phyloP scores from a whole-genome alignment of 805 yeast species.

The Candida krabiensis region DNA sequence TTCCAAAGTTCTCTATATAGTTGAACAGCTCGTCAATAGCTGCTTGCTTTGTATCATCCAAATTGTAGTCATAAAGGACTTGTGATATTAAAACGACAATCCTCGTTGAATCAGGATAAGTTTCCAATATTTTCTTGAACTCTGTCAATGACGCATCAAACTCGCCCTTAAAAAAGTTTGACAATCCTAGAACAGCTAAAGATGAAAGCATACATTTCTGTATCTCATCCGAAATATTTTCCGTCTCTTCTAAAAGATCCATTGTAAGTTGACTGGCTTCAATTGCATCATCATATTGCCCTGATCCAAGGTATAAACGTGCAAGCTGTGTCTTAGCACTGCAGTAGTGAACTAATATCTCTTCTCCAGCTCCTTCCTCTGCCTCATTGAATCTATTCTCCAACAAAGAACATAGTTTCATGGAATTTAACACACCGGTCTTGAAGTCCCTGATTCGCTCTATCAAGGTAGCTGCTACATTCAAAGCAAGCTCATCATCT shows the following conservation, averaged over 20 bases:
- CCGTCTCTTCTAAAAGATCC: conserved; percentile 46
- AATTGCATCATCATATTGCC: conserved; percentile 56
- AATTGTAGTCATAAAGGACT: conserved; percentile 73
- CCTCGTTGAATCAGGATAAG: conserved; percentile 57
- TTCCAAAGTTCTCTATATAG: conserved; percentile 61
- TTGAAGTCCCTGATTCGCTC: conserved; percentile 72
- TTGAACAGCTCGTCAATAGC: conserved; percentile 81
- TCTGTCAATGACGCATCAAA: conserved; percentile 67
- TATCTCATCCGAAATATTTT: conserved; percentile 32
- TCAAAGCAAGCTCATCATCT: conserved; percentile 54
- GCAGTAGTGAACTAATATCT: conserved; percentile 50
- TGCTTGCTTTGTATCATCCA: conserved; percentile 74
- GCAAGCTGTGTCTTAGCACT: conserved; percentile 69
- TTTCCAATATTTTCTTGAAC: conserved; percentile 61
- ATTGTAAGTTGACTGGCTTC: conserved; percentile 58
- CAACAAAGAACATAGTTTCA: conserved; percentile 44
- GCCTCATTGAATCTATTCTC: conserved; percentile 19
- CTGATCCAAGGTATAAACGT: conserved; percentile 64
- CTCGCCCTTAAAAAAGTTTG: conserved; percentile 60
- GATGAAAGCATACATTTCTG: conserved; percentile 51
- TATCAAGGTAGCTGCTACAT: conserved; percentile 51
- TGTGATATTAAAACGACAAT: conserved; percentile 76
- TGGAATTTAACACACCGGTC: conserved; percentile 50
- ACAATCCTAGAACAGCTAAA: conserved; percentile 69
- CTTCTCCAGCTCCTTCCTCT: conserved; percentile 15